Evolutionary conservation across 2,329 filamentous ascomycete species (phyloP).

Genomic region (Chaetomium globosum): DNA sequence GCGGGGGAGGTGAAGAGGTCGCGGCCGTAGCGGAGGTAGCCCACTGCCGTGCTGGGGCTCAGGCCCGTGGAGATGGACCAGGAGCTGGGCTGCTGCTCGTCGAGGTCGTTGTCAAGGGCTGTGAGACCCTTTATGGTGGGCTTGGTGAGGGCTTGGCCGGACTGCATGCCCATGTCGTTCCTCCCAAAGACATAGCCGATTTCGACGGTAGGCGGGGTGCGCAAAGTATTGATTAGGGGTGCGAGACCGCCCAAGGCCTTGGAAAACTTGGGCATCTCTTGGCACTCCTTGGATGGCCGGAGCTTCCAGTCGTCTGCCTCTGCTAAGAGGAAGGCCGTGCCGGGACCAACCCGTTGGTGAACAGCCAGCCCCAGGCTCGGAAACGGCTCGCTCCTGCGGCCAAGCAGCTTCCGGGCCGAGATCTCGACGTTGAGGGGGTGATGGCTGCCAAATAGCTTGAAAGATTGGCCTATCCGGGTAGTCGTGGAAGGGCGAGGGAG

Average conservation of each 20-base stretch:
- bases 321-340: slow-evolving; percentile 45
- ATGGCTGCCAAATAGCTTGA: slow-evolving; percentile 38
- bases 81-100: slow-evolving; percentile 37
- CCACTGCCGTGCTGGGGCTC: slow-evolving; percentile 40
- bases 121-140: slow-evolving; percentile 43
- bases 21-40: slow-evolving; percentile 45
- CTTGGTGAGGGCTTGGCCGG: slow-evolving; percentile 41
- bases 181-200: slow-evolving; percentile 45
- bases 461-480: slow-evolving; percentile 42
- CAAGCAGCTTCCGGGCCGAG: slow-evolving; percentile 37
- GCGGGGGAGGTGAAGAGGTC: slow-evolving; percentile 40
- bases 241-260: slow-evolving; percentile 37
- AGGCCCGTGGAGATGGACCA: slow-evolving; percentile 48
- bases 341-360: slow-evolving; percentile 42
- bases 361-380: slow-evolving; percentile 43
- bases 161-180: slow-evolving; percentile 41
- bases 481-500: slow-evolving; percentile 46
- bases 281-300: slow-evolving; percentile 39
- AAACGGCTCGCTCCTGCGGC: slow-evolving; percentile 29
- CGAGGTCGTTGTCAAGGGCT: slow-evolving; percentile 44
- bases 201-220: slow-evolving; percentile 46
- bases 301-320: slow-evolving; percentile 50
- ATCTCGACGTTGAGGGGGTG: slow-evolving; percentile 46
- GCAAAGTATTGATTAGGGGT: slow-evolving; percentile 26
- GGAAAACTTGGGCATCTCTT: slow-evolving; percentile 41